phyloP scores from a whole-genome alignment of 2,329 filamentous ascomycete genomes.

The Decorospora gaudefroyi region DNA sequence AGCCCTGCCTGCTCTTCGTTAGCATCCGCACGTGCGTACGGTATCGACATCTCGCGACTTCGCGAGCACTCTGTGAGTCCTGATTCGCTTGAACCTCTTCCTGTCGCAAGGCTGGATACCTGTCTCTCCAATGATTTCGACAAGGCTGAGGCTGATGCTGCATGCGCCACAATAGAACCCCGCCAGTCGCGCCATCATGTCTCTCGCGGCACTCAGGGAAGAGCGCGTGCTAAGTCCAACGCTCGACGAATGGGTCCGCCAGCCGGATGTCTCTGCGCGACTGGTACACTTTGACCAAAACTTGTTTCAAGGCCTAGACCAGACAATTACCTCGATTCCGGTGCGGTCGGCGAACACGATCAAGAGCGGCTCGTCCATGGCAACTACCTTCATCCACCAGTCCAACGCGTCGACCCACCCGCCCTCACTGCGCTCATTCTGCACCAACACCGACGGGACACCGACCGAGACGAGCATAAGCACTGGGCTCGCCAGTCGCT shows the following conservation, averaged over 20 bases:
- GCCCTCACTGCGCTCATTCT: conserved; percentile 34
- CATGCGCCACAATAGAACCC: conserved; percentile 24
- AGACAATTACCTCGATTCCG: conserved; percentile 15
- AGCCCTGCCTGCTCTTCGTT: conserved; percentile 18
- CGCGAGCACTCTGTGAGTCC: conserved; percentile 19
- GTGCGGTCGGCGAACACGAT: conserved; percentile 16
- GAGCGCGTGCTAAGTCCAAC: conserved; percentile 24
- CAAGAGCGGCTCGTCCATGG: conserved; percentile 39
- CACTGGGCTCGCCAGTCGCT: conserved; percentile 29
- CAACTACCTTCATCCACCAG: conserved; percentile 39
- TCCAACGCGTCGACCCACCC: conserved; percentile 25
- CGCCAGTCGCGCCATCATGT: conserved; percentile 21
- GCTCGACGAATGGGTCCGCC: conserved; percentile 33
- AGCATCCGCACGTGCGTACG: conserved; percentile 4
- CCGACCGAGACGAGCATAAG: conserved; percentile 36
- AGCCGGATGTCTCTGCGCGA: conserved; percentile 34
- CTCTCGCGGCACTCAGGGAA: conserved; percentile 27
- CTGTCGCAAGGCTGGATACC: conserved; percentile 15
- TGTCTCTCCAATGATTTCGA: conserved; percentile 10
- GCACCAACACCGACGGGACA: conserved; percentile 28
- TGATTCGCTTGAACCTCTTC: conserved; percentile 15
- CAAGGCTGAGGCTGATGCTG: conserved; percentile 18
- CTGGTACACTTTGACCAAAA: conserved; percentile 28
- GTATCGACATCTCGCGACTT: conserved; percentile 8
- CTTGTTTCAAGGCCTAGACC: conserved; percentile 17